A percentile compares a stretch with the other conserved stretches of the same genome.
Conservation (phyloP, 257 asterid species). For the Gentiana macrophylla region DNA sequence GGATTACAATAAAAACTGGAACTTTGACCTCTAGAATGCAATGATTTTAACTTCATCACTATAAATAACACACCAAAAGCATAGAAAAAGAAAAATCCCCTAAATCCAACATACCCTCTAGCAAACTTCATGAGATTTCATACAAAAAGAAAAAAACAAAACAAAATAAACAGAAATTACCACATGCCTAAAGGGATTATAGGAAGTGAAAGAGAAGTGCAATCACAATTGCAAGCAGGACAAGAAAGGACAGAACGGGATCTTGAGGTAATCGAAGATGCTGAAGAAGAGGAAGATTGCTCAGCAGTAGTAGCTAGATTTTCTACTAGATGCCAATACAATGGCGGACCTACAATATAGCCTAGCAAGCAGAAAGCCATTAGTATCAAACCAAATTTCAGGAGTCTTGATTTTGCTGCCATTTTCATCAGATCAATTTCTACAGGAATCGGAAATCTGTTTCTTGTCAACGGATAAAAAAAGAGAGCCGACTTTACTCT, state of each 20-base stretch:
- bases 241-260: conserved; percentile 42
- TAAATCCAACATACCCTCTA: background rate
- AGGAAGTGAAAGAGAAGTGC: conserved; percentile 57
- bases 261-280: conserved; percentile 27
- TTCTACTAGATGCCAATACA: conserved; percentile 81
- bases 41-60: too few relatives aligned
- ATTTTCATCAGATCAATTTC: conserved; percentile 13
- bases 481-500: too few relatives aligned
- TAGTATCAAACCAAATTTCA: conserved; percentile 44
- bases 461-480: too few relatives aligned
- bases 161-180: background rate
- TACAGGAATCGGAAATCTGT: too few relatives aligned
- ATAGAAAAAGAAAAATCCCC: too few relatives aligned
- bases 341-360: conserved; percentile 77
- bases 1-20: too few relatives aligned
- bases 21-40: too few relatives aligned
- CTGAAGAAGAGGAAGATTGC: conserved; percentile 33
- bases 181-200: conserved; percentile 53
- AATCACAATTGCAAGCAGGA: conserved; percentile 71
- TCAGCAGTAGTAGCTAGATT: conserved; percentile 47
- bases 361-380: conserved; percentile 59
- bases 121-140: too few relatives aligned
- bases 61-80: too few relatives aligned
- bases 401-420: conserved; percentile 47
- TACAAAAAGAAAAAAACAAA: background rate